Evolutionary conservation across 2,329 filamentous ascomycete species (phyloP), one percentile per base, ranked within the genome.

Genomic region (Erysiphe pulchra): DNA sequence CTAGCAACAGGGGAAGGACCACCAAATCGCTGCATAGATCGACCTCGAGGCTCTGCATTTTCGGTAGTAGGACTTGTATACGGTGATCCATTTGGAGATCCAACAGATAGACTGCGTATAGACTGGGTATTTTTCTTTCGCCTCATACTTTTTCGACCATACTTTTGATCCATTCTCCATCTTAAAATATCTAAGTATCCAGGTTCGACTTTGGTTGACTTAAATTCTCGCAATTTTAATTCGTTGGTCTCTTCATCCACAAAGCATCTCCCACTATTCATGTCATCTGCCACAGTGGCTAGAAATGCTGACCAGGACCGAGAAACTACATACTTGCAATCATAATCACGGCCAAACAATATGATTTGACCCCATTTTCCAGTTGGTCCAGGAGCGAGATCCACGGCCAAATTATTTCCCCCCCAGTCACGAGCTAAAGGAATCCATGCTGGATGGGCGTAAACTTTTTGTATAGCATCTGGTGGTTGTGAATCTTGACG

Each of bases 361-460:
- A 98, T 93, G 52, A 98, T 75, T 60, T 98, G 90, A 46, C 90
- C 90, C 87, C 90, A 98, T 59, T 77, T 80, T 36, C 90, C 90
- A 42, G 73, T 72, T 10, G 87, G 83, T 2, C 90, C 90, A 18
- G 90, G 90, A 7, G 86, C 83, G 48, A 98, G 68, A 61, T 98
- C 90, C 42, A 94, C 74, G 16, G 86, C 87, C 56, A 98, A 69
- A 65, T 93, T 92, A 71, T 98, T 98, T 62, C 90, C 90, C 60
- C 90, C 90, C 90, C 90, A 98, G 61, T 98, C 90, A 54, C 90
- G 81, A 48, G 86, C 87, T 32, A 98, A 67, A 45, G 90, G 87
- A 53, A 98, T 94, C 90, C 90, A 98, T 45, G 77, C 80, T 1
- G 85, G 78, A 61, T 98, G 87, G 2, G 85, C 80, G 57, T 98